Base-by-base conservation (phyloP, 352 stramenopile genomes). In the Aphanomyces euteiches region DNA sequence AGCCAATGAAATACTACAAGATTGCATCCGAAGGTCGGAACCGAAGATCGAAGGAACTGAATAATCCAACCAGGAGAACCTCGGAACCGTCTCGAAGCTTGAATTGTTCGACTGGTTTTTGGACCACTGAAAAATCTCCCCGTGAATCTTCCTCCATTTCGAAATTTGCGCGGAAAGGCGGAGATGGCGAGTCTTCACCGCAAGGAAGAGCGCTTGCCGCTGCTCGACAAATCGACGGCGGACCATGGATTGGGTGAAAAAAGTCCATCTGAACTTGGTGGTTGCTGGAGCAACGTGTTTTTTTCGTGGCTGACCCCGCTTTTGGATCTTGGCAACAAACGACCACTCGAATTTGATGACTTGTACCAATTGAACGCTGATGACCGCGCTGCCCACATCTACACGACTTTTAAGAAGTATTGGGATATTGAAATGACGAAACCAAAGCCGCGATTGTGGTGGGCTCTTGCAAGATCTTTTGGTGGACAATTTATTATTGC, bases 291-390 rank as follows among this genome's bases (percentile, higher is more conserved):
- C n/a, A 75, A 72, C 37, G 68, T 91, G 34, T 83, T 92, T 68
- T 96, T 97, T 77, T 82, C 81, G 74, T 97, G 90, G 90, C 74
- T 97, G 65, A 93, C 85, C 47, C 86, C 86, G 65, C 72, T 97
- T 56, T 89, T 97, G 81, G 75, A 88, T 63, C 77, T 94, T 34
- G 89, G 89, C 54, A 92, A 90, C 73, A 73, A 86, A 57, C 82
- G 84, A 0, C 83, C 86, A 50, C 75, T 97, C 2, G 77, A 96
- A 73, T 76, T 78, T 60, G 80, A 87, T 47, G 90, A 97, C 69
- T 78, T 97, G 64, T 93, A 85, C 76, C 82, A 92, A 65, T 73
- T 96, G 47, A 85, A 93, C 66, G 81, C 82, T 56, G 47, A 77
- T 53, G 92, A 96, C 80, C 84, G 84, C 66, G 77, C 83, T 43